Evolutionary conservation across 805 yeast species (phyloP), one percentile per base, ranked within the genome.

Genomic region (Candida ipomoeae): DNA sequence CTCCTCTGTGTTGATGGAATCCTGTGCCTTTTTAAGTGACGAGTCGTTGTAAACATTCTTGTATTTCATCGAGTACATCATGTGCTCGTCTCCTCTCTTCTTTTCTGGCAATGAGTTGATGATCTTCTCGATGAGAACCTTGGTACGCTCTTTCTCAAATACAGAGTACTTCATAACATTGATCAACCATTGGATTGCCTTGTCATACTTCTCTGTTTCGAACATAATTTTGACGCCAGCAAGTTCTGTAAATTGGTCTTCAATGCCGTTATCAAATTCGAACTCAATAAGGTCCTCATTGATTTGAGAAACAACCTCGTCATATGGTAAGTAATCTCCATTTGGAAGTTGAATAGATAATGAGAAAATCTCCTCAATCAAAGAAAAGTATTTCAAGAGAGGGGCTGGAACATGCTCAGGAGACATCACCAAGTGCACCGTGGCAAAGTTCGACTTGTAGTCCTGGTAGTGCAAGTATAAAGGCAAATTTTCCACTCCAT

Each of bases 391-490:
- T 2, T 87, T 85, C 48, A 90, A 70, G 14, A 84, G 69, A 2
- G 69, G 61, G 23, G 76, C 70, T 46, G 79, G 84, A 20, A 82
- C 72, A 42, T 60, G 74, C 40, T 70, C 75, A 1, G 88, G 80
- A 8, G 84, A 79, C 62, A 87, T 64, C 35, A 84, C 65, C 36
- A 89, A 63, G 51, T 83, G 80, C 18, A 90, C 74, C 13, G 86
- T 81, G 34, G 88, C 80, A 63, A 92, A 94, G 60, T 87, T 84
- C 1, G 97, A 87, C 48, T 83, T 79, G 62, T 81, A 85, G 55
- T 85, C 81, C 66, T 94, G 97, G 58, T 87, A 77, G 62, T 89
- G 94, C 46, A 91, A 63, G 54, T 82, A 83, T 36, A 91, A 65
- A 4, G 91, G 89, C 54, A 85, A 75, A 46, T 77, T 71, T 1